Evolutionary conservation across 2,329 filamentous ascomycete genomes (phyloP), one percentile per base, ranked within the genome.

Genomic region (Monosporascus cannonballus): DNA sequence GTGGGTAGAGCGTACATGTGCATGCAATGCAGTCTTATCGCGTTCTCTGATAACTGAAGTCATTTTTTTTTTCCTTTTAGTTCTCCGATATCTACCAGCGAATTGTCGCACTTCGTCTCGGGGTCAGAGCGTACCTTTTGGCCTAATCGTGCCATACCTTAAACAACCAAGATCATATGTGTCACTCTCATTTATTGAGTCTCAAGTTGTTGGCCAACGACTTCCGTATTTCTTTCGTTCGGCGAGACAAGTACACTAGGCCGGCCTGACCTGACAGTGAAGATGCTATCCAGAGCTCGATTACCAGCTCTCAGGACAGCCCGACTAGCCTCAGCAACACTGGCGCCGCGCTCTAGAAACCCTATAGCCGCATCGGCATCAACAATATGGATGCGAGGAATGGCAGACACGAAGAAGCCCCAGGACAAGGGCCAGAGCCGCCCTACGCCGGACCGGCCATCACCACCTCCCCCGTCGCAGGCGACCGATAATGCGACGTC

Each of bases 371-470:
- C 41, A 15, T 62, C 71, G 27, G 62, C 65, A 6, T 57, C 61
- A 18, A 64, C 66, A 56, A 59, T 71, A 69, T 77, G 73, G 74
- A 64, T 56, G 54, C 70, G 74, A 54, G 71, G 71, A 24, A 72
- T 78, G 71, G 73, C 74, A 41, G 67, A 72, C 30, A 64, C 70
- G 54, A 71, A 70, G 48, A 61, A 61, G 41, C 60, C 65, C 49
- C 48, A 52, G 54, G 54, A 59, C 55, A 22, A 39, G 56, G 36
- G 57, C 51, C 22, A 58, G 11, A 44, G 17, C 30, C 30, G 30
- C 30, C 30, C 30, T 14, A 34, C 53, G 47, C 25, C 27, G 9
- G 45, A 56, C 39, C 17, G 18, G 38, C 17, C 38, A 41, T 41
- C 38, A 34, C 30, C 9, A 34, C 30, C 30, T 34, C 30, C 30